Evolutionary conservation across 2,329 filamentous ascomycete genomes (phyloP), one percentile per base, ranked within the genome.

Genomic region (Colletotrichum australisinense): DNA sequence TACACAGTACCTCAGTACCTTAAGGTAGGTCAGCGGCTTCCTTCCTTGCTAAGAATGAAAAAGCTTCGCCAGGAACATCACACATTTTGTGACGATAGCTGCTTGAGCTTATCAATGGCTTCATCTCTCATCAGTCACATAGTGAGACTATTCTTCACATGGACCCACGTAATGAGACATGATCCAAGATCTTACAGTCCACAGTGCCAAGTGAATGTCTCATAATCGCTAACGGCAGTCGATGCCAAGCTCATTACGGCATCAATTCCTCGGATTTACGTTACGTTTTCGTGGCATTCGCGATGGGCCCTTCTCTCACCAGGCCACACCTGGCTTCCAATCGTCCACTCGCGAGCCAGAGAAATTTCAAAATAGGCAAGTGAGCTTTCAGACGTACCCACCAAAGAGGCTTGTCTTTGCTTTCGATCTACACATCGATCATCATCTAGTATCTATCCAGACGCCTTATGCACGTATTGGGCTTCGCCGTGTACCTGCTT

Each of bases 251-350:
- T 57, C 46, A 30, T 32, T 46, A 63, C 35, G 32, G 38, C 49
- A 62, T 46, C 46, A 4, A 55, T 59, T 22, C n/a, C 28, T 56
- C 35, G 24, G 14, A n/a, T 55, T 59, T 24, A 63, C 52, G 35
- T 68, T 53, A 49, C 35, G 46, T 63, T 63, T 24, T 32, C 24
- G 64, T 58, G 57, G 12, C 64, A 58, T 63, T 58, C 24, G 26
- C 32, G 22, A 68, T 63, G 69, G 57, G 58, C 49, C 46, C 64
- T 22, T 16, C 16, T 26, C 42, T 24, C 38, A 28, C 46, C 49
- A 63, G 57, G 64, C 64, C 14, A 72, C 53, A 42, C 64, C 69
- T 19, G 24, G 64, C 38, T 53, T 7, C 38, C 42, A 4, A 22
- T 28, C 12, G 35, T 58, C 69, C 64, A 72, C 64, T 72, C 57